These are phyloP conservation scores for Cercospora sp. DNA, from an alignment of 2,329 filamentous ascomycete species.

Conservation along the genomic window DNA sequence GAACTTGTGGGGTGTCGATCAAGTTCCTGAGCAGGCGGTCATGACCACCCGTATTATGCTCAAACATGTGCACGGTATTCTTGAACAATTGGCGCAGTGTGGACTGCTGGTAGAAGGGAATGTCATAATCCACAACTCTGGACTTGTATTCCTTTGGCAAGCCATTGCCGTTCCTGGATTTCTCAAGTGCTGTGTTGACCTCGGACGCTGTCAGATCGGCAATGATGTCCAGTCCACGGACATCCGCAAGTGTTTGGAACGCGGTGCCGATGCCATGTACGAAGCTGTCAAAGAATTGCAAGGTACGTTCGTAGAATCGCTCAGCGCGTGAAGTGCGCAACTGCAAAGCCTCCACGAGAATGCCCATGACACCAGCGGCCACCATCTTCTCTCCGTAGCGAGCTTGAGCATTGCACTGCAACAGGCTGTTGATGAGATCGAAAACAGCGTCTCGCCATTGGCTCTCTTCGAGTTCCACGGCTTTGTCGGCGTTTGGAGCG, in stretches of 20 bases:
- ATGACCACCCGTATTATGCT: constrained; percentile 76
- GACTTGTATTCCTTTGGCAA: constrained; percentile 73
- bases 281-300: constrained; percentile 85
- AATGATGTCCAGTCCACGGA: constrained; percentile 83
- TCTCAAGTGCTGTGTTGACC: constrained; percentile 67
- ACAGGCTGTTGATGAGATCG: constrained; percentile 77
- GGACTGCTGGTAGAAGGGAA: constrained; percentile 90
- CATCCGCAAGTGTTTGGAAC: constrained; percentile 77
- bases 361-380: constrained; percentile 82
- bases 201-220: constrained; percentile 82
- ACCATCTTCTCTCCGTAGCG: constrained; percentile 82
- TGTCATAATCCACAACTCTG: constrained; percentile 84
- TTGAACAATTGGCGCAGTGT: constrained; percentile 92
- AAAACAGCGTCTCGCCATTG: constrained; percentile 91
- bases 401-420: constrained; percentile 51
- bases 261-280: constrained; percentile 79
- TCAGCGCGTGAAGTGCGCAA: constrained; percentile 79
- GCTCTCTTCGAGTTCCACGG: constrained; percentile 65
- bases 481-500: constrained; percentile 56
- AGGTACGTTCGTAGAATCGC: constrained; percentile 76
- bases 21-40: constrained; percentile 88
- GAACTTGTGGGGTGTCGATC: constrained; percentile 85
- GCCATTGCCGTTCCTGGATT: constrained; percentile 67
- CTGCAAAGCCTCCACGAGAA: constrained; percentile 84
- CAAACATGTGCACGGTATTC: constrained; percentile 94